Base-by-base conservation (phyloP, 2,329 filamentous ascomycete genomes). In the Diaporthe australafricana region DNA sequence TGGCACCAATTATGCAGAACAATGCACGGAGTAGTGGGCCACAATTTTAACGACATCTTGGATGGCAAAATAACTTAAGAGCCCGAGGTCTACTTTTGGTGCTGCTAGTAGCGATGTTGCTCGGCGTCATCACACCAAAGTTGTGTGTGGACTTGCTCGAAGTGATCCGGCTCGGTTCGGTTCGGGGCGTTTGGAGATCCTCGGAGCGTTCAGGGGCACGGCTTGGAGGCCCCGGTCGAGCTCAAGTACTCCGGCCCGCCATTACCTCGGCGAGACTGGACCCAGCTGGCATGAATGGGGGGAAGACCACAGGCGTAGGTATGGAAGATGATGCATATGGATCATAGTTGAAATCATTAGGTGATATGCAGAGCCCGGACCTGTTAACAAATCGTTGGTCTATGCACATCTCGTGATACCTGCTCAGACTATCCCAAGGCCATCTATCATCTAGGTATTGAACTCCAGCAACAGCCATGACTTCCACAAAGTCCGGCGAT, bases 21-120 rank as follows among this genome's bases (percentile, higher is more conserved):
- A 45, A n/a, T n/a, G 25, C 40, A 47, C n/a, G 14, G 25, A n/a
- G 56, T 62, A 32, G 25, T 40, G 40, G 12, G 20, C 40, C 56
- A 47, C 40, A 47, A 62, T 62, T 62, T 47, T 62, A 62, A 47
- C 40, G 27, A 47, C 56, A 62, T 47, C 56, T 62, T 62, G 25
- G 25, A 32, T 32, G 56, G 56, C 56, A 62, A 60, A 62, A 40
- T 47, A 47, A 22, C 30, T 12, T 14, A 30, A 9, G 8, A 62
- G 17, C 25, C 56, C 56, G 56, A 47, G 56, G 56, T 47, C 38
- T 27, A 20, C 25, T 32, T 47, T 32, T 9, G 38, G 25, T 14
- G 5, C 25, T 47, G 16, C 25, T 7, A 38, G 8, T 45, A n/a
- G 25, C 45, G 56, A 62, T 6, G 12, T 38, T 30, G 17, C 35